Percentiles rank a stretch among this genome's conserved stretches.
phyloP scores from a whole-genome alignment of 140 eudicot species.

The Anethum foeniculum region DNA sequence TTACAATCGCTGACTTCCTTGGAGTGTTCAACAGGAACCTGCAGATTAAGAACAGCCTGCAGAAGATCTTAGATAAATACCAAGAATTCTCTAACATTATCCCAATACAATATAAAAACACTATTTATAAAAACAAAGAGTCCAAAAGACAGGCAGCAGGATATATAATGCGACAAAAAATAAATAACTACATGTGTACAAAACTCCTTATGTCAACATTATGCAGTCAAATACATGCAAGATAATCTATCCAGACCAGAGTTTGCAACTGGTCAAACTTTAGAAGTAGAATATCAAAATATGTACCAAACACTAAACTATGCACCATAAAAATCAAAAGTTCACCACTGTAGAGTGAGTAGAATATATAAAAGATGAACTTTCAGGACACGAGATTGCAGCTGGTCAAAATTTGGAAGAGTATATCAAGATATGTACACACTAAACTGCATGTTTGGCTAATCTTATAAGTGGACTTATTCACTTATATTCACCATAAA shows the following conservation, averaged over 20 bases:
- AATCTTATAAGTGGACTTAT: too few relatives aligned
- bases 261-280: background rate
- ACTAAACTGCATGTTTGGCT: too few relatives aligned
- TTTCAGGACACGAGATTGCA: background rate
- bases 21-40: conserved; percentile 82
- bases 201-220: background rate
- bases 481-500: too few relatives aligned
- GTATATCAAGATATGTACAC: background rate
- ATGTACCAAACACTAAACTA: background rate
- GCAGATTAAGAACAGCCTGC: conserved; percentile 92
- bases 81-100: background rate
- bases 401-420: background rate
- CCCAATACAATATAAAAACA: background rate
- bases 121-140: background rate
- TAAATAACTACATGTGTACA: background rate
- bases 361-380: background rate
- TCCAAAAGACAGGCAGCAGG: background rate
- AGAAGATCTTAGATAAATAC: conserved; percentile 4
- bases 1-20: conserved; percentile 94
- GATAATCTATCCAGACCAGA: background rate
- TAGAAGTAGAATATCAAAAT: background rate
- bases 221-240: background rate
- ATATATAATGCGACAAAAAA: background rate
- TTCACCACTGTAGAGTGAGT: background rate
- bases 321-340: background rate